phyloP scores from a whole-genome alignment of 805 yeast species.

The Starmerella sp. region DNA sequence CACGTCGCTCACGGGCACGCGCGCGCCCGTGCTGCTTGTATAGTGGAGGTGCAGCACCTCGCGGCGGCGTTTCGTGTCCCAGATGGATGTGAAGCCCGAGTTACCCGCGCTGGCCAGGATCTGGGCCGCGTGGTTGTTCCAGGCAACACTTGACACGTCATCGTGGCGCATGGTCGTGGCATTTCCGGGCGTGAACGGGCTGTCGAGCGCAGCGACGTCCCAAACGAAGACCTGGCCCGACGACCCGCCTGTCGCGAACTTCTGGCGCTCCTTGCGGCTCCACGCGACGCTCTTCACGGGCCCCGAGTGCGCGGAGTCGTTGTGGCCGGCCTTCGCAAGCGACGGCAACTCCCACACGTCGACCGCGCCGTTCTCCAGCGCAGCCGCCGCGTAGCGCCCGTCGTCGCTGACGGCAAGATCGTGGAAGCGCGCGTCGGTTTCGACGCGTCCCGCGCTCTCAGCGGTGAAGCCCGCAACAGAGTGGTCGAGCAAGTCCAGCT shows the following conservation, averaged over 20 bases:
- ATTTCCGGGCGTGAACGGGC: constrained; percentile 55
- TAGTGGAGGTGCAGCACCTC: constrained; percentile 81
- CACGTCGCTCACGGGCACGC: constrained; percentile 66
- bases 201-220: constrained; percentile 59
- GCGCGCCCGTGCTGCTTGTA: constrained; percentile 35
- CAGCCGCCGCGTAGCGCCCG: constrained; percentile 55
- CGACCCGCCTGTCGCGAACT: constrained; percentile 79
- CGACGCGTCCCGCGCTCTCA: constrained; percentile 16
- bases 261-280: constrained; percentile 59
- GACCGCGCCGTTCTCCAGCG: constrained; percentile 69
- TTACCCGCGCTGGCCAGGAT: constrained; percentile 85
- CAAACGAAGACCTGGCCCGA: constrained; percentile 81
- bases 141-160: constrained; percentile 67
- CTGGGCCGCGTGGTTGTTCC: constrained; percentile 77
- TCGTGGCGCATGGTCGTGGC: constrained; percentile 65
- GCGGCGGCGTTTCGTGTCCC: constrained; percentile 82
- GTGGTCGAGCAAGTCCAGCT: constrained; percentile 35
- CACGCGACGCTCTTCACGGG: constrained; percentile 65
- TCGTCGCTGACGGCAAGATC: constrained; percentile 27
- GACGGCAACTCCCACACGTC: constrained; percentile 58
- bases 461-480: constrained; percentile 25
- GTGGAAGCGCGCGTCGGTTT: constrained; percentile 40
- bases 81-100: constrained; percentile 77
- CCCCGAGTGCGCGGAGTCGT: constrained; percentile 36
- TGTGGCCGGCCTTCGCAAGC: constrained; percentile 24